phyloP scores from a whole-genome alignment of 192 early-diverging fungal genomes.

The Backusella macrospora region DNA sequence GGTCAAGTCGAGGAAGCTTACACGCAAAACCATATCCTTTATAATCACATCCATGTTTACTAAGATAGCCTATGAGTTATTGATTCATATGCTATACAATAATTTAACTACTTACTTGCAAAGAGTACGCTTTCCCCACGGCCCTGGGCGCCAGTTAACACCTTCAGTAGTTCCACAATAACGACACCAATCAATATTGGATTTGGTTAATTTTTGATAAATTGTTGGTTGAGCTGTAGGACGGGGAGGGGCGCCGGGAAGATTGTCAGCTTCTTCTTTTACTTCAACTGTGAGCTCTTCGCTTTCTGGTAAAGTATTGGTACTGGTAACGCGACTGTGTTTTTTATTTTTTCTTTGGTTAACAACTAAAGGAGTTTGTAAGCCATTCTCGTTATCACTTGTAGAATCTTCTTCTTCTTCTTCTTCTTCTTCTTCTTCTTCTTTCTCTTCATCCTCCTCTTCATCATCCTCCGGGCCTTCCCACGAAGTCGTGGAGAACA shows the following conservation, averaged over 20 bases:
- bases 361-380: not conserved
- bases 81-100: not conserved
- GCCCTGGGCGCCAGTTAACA: conserved; percentile 89
- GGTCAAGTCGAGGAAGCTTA: conserved; percentile 83
- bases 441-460: conserved; percentile 14
- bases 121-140: conserved; percentile 92
- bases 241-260: conserved; percentile 5
- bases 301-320: conserved; percentile 3
- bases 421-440: no score
- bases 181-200: conserved; percentile 83
- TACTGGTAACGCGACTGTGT: not conserved
- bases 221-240: conserved; percentile 55
- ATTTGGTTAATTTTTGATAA: conserved; percentile 64
- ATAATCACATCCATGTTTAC: conserved; percentile 94
- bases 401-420: not conserved
- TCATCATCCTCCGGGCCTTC: conserved; percentile 15
- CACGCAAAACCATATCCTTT: conserved; percentile 93
- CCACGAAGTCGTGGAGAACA: conserved; percentile 22
- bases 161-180: conserved; percentile 91
- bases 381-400: not conserved
- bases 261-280: not conserved
- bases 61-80: conserved; percentile 29
- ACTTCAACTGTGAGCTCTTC: not conserved
- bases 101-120: conserved; percentile 72
- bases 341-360: not conserved